phyloP scores from a whole-genome alignment of 495 filamentous ascomycete genomes.

The Friedmanniomyces simplex region DNA sequence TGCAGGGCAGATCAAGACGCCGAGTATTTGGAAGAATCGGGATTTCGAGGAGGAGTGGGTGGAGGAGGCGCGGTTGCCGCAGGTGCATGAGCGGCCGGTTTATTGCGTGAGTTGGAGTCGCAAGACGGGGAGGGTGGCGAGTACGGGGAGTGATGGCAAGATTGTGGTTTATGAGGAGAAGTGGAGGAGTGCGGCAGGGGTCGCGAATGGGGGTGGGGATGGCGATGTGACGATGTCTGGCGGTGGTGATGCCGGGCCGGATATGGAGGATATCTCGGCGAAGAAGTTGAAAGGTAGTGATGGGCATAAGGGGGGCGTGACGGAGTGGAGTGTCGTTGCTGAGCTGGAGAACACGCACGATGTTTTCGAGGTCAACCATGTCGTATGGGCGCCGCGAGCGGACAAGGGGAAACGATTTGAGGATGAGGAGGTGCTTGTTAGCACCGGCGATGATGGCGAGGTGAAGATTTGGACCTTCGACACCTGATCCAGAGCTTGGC shows the following conservation, averaged over 20 bases:
- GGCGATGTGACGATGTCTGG: constrained; percentile 12
- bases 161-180: constrained; percentile 67
- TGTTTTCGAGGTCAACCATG: constrained; percentile 86
- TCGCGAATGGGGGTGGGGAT: constrained; percentile 15
- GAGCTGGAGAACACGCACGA: constrained; percentile 64
- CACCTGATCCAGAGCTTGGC: neutral
- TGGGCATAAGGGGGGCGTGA: constrained; percentile 20
- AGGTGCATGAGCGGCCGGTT: constrained; percentile 64
- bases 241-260: neutral
- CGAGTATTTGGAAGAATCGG: constrained; percentile 69
- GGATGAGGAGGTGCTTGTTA: constrained; percentile 46
- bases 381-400: constrained; percentile 55
- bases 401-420: constrained; percentile 25
- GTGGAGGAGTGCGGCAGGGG: constrained; percentile 31
- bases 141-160: constrained; percentile 73
- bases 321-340: constrained; percentile 59
- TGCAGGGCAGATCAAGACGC: constrained; percentile 40
- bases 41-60: constrained; percentile 71
- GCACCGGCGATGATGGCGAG: constrained; percentile 55
- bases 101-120: constrained; percentile 76
- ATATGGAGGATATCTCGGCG: neutral
- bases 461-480: constrained; percentile 33
- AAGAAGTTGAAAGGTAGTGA: neutral
- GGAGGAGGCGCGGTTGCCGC: constrained; percentile 59
- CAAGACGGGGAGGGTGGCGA: constrained; percentile 62